These are phyloP conservation scores for Metschnikowia lochheadii DNA, from an alignment of 805 yeast species.

Conservation along the genomic window DNA sequence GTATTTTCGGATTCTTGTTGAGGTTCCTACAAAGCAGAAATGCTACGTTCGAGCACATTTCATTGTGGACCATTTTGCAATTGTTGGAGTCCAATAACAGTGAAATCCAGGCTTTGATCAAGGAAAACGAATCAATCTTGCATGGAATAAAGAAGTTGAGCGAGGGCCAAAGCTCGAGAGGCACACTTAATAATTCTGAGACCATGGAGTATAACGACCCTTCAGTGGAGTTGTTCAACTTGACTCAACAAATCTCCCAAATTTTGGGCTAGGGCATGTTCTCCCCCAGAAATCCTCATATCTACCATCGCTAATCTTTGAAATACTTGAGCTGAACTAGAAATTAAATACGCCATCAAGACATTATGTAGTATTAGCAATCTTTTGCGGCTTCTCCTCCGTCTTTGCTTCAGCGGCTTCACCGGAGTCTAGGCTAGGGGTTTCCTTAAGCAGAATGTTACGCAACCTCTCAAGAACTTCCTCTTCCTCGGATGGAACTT, in stretches of 20 bases:
- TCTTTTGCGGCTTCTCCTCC: background rate
- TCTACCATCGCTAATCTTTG: background rate
- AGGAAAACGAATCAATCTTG: slow-evolving; percentile 50
- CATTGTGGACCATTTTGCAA: slow-evolving; percentile 94
- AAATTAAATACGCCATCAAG: background rate
- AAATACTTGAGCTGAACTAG: background rate
- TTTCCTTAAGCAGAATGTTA: slow-evolving; percentile 1
- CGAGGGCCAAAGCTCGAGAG: slow-evolving; percentile 29
- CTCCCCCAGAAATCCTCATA: background rate
- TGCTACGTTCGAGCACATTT: slow-evolving; percentile 96
- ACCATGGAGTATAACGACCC: slow-evolving; percentile 54
- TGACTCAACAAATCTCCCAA: slow-evolving; percentile 65
- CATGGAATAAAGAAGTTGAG: slow-evolving; percentile 50
- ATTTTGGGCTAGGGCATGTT: slow-evolving; percentile 32
- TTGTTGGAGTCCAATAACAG: slow-evolving; percentile 80
- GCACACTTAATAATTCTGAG: slow-evolving; percentile 8
- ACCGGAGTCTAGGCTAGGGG: background rate
- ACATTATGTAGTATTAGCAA: background rate
- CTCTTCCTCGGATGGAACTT: background rate
- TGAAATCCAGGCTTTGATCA: slow-evolving; percentile 53
- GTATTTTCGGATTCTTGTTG: slow-evolving; percentile 77
- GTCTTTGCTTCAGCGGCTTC: background rate
- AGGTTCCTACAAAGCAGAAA: slow-evolving; percentile 79
- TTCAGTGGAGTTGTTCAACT: slow-evolving; percentile 58
- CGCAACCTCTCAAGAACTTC: background rate